phyloP scores from a whole-genome alignment of 2,329 filamentous ascomycete species.

The Nothophoma quercina region DNA sequence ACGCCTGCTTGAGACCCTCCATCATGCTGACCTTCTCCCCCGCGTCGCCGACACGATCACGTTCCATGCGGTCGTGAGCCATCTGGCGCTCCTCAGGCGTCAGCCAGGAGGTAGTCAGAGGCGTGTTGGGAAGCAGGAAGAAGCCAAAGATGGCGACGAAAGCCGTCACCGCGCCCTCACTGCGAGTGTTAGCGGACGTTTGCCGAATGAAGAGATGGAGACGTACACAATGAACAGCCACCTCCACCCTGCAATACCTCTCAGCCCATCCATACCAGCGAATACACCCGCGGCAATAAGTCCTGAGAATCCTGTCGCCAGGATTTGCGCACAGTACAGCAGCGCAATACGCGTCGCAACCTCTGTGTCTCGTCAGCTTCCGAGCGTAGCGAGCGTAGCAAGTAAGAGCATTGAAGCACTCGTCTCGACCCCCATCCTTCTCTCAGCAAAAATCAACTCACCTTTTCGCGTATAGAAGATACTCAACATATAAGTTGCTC shows the following conservation, averaged over 20 bases:
- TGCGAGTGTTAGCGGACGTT: slow-evolving; percentile 11
- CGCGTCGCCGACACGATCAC: slow-evolving; percentile 59
- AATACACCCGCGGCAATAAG: slow-evolving; percentile 53
- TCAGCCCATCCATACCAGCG: slow-evolving; percentile 37
- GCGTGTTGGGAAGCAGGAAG: slow-evolving; percentile 39
- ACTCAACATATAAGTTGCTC: slow-evolving; percentile 67
- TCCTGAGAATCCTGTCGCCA: slow-evolving; percentile 54
- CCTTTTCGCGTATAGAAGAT: slow-evolving; percentile 70
- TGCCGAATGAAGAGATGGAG: slow-evolving; percentile 17
- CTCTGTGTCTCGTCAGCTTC: slow-evolving; percentile 44
- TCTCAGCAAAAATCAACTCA: not conserved
- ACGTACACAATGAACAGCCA: slow-evolving; percentile 50
- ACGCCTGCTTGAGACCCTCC: slow-evolving; percentile 40
- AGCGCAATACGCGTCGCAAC: slow-evolving; percentile 47
- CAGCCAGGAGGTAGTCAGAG: slow-evolving; percentile 55
- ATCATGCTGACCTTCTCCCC: slow-evolving; percentile 32
- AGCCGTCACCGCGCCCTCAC: slow-evolving; percentile 36
- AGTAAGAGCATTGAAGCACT: no score
- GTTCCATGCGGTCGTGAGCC: slow-evolving; percentile 47
- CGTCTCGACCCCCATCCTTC: no score
- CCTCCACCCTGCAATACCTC: slow-evolving; percentile 48
- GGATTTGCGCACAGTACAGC: slow-evolving; percentile 51
- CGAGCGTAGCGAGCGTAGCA: no score
- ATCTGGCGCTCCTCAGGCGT: slow-evolving; percentile 55
- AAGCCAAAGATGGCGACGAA: slow-evolving; percentile 40